A percentile compares a stretch with the other conserved stretches of the same genome.
phyloP scores from a whole-genome alignment of 2,329 filamentous ascomycete species.

The Calcarisporium arbuscula region DNA sequence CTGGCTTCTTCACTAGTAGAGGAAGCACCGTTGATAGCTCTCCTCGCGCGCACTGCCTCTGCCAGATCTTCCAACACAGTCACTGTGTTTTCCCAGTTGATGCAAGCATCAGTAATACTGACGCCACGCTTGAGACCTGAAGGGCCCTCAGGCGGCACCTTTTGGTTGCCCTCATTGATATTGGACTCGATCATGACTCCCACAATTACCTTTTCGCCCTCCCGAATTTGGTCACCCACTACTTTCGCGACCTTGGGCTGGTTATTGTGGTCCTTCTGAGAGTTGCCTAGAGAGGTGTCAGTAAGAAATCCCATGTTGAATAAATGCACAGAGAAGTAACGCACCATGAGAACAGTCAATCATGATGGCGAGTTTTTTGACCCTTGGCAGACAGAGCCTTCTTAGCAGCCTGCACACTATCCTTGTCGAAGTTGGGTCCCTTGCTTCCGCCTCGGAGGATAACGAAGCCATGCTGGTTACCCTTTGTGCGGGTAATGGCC shows the following conservation, averaged over 20 bases:
- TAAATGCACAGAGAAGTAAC: slow-evolving; percentile 17
- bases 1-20: slow-evolving; percentile 22
- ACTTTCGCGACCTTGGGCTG: slow-evolving; percentile 86
- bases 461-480: slow-evolving; percentile 96
- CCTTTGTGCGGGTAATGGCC: slow-evolving; percentile 85
- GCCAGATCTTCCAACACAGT: slow-evolving; percentile 79
- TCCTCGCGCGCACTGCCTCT: slow-evolving; percentile 70
- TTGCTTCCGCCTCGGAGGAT: slow-evolving; percentile 87
- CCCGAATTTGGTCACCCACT: slow-evolving; percentile 77
- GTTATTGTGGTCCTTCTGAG: slow-evolving; percentile 94
- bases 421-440: slow-evolving; percentile 89
- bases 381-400: slow-evolving; percentile 75
- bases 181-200: slow-evolving; percentile 99
- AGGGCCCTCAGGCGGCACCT: slow-evolving; percentile 79
- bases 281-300: slow-evolving; percentile 61
- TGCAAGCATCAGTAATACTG: slow-evolving; percentile 94
- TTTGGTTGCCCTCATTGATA: slow-evolving; percentile 85
- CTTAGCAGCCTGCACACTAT: slow-evolving; percentile 72
- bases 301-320: background rate
- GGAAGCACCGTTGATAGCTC: slow-evolving; percentile 43
- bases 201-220: slow-evolving; percentile 81
- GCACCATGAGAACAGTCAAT: slow-evolving; percentile 94
- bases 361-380: slow-evolving; percentile 87
- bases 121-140: slow-evolving; percentile 77
- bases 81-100: slow-evolving; percentile 84